Base-by-base conservation (phyloP, 257 asterid species). In the Lithospermum erythrorhizon region DNA sequence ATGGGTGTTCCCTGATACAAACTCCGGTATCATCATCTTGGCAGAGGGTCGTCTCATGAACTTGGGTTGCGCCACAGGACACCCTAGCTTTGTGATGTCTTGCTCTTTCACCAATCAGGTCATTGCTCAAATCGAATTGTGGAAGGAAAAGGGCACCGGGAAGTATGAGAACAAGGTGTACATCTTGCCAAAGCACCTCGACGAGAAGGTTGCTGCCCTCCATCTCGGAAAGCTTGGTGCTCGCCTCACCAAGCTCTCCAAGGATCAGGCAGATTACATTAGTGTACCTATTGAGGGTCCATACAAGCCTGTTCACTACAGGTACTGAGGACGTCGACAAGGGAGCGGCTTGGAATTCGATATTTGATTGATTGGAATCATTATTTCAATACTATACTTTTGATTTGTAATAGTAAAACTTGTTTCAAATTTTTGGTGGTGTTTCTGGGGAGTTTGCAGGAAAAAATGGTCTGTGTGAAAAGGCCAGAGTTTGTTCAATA, bases 1-100 rank as follows among this genome's bases (percentile, higher is more conserved):
- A 25, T 57, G 61, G 63, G 51, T 22, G 23, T 64, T 55, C 79
- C 77, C 77, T 4, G 86, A 73, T 65, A 77, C 86, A 71, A 77
- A 82, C 55, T 77, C 83, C 0, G 86, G 86, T 6, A 41, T 41
- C 49, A 41, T 41, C 3, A 14, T 41, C 49, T 41, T 41, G 49
- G 49, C 49, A 41, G 49, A 41, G 49, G 49, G 49, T 41, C 49
- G 49, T 41, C 49, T 41, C 18, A 41, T 41, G 49, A 41, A 41
- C 49, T 41, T 41, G 49, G 49, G 49, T 41, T 41, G 49, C 18
- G 49, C 49, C 18, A 41, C 49, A 41, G 49, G 49, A 41, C 49
- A 41, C 49, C 49, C 49, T 11, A 41, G 49, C 49, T 41, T 41
- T 14, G 49, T 41, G 49, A 41, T 41, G 49, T 41, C 49, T 11